Evolutionary conservation across 176 grass and related monocot genomes (phyloP).

Genomic region (Triticum turgidum): DNA sequence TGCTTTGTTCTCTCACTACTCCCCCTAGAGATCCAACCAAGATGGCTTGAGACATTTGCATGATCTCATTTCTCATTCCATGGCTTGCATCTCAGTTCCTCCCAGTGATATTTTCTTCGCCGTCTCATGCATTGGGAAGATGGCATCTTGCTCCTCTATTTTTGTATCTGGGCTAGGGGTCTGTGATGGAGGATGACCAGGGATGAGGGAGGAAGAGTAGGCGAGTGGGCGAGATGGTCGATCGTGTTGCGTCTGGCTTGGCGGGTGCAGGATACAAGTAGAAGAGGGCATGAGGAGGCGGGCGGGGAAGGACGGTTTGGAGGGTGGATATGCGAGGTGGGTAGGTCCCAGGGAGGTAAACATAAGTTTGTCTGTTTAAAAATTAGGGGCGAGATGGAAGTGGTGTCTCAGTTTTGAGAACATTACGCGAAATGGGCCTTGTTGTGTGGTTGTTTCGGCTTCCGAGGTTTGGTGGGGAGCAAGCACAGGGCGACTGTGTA

Average conservation of each 20-base stretch:
- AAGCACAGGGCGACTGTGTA: not conserved
- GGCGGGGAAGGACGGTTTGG: not conserved
- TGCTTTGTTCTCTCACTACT: too few species aligned
- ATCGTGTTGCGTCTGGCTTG: conserved; percentile 36
- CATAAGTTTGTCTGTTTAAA: conserved; percentile 38
- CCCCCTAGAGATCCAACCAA: too few species aligned
- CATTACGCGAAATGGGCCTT: not conserved
- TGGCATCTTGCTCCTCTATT: too few species aligned
- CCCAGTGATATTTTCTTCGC: too few species aligned
- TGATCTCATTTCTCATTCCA: too few species aligned
- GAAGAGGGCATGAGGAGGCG: not conserved
- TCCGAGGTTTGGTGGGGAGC: not conserved
- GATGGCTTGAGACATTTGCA: too few species aligned
- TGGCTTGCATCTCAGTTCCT: too few species aligned
- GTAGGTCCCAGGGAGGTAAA: not conserved
- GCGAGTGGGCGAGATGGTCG: not conserved
- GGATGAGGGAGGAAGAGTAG: not conserved
- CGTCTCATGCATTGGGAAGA: too few species aligned
- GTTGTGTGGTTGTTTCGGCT: not conserved
- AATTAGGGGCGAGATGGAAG: conserved; percentile 26
- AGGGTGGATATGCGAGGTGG: conserved; percentile 8
- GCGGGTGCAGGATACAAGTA: conserved; percentile 48
- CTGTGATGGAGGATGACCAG: too few species aligned
- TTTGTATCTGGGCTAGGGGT: too few species aligned
- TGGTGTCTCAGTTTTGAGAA: not conserved